Evolutionary conservation across 2,329 filamentous ascomycete genomes (phyloP), one percentile per base, ranked within the genome.

Genomic region (Talaromyces sp.): DNA sequence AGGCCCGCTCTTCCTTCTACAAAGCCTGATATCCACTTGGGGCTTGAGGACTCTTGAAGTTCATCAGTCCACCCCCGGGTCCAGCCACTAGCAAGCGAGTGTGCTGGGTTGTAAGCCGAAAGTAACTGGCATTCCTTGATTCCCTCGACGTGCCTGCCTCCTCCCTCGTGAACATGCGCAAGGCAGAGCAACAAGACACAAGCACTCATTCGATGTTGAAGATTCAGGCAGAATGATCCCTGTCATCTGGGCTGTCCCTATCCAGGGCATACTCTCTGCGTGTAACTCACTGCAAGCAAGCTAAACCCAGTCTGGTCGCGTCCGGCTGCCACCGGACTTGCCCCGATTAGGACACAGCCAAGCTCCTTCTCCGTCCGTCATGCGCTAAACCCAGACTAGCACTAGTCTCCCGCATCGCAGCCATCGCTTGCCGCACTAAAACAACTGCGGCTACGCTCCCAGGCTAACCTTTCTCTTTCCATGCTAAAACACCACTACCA

Each of bases 231-330:
- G 46, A 31, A 31, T 50, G 46, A 50, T 31, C 46, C 46, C 46
- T 31, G 46, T 50, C 46, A 50, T 31, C 46, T 50, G 46, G 28
- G 21, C 42, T 14, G 46, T 50, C 42, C 42, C 14, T 50, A n/a
- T 50, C 25, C 46, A 50, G 23, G 9, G 25, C 14, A 50, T 50
- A 50, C 46, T 50, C 25, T 48, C 11, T 40, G 14, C 16, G 44
- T n/a, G n/a, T n/a, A n/a, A n/a, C n/a, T n/a, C 5, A 48, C n/a
- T 28, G 28, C 28, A 28, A 28, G 28, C 6, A 3, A 25, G 44
- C 46, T 50, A 50, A 61, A 28, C 59, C 59, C 37, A 14, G n/a
- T 44, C 59, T 61, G 59, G 59, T 25, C 48, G 58, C 37, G 59
- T 61, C 59, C 59, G 59, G 48, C 25, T 28, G 23, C 57, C 46